Evolutionary conservation across 208 protist genomes (phyloP).

Genomic region (Acanthamoeba royreba): DNA sequence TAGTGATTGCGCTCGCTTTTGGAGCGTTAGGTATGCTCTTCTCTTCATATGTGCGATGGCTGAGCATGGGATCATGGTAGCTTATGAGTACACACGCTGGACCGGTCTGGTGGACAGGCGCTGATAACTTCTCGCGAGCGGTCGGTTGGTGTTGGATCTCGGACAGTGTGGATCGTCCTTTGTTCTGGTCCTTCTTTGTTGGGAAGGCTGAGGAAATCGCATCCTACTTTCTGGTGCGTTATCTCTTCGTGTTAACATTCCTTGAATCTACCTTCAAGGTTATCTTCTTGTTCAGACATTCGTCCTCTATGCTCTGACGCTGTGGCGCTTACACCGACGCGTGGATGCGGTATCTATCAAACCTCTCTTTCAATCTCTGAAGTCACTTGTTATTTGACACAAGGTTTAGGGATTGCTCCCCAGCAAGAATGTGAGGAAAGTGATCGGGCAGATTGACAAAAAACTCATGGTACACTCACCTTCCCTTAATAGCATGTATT

Average conservation of each 20-base stretch:
- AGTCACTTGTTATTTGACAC: too few species aligned
- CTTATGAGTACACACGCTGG: too few species aligned
- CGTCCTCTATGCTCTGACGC: not conserved
- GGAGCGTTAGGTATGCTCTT: not conserved
- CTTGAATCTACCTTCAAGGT: too few species aligned
- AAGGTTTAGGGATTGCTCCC: not conserved
- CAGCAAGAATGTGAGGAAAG: slow-evolving; percentile 16
- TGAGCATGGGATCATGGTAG: too few species aligned
- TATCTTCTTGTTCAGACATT: slow-evolving; percentile 4
- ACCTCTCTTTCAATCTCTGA: not conserved
- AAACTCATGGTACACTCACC: not conserved
- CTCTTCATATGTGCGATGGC: too few species aligned
- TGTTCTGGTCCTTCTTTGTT: slow-evolving; percentile 36
- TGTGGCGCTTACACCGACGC: not conserved
- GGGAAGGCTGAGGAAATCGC: slow-evolving; percentile 40
- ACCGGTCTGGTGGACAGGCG: too few species aligned
- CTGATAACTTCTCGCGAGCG: not conserved
- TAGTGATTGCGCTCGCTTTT: not conserved
- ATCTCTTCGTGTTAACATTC: too few species aligned
- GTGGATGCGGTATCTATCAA: not conserved
- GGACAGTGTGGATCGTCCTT: not conserved
- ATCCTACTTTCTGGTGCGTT: slow-evolving; percentile 8
- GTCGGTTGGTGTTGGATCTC: slow-evolving; percentile 23
- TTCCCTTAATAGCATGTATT: too few species aligned
- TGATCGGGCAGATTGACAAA: not conserved